Evolutionary conservation across 1,284 basidiomycete genomes (phyloP).

Genomic region (Pisolithus thermaeus): DNA sequence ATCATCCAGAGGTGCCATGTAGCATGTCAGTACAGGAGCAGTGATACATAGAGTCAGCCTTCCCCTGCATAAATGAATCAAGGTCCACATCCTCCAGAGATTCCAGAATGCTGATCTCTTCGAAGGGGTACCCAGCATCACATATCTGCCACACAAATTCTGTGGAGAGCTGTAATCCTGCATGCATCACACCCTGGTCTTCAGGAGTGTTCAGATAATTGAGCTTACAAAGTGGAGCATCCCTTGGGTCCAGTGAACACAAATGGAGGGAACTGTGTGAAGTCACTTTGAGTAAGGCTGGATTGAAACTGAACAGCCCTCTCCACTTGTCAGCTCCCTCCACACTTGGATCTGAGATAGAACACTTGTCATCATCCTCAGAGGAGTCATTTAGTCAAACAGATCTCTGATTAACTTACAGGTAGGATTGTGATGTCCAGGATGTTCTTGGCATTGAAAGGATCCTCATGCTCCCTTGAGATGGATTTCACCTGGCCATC

Average conservation of each 20-base stretch:
- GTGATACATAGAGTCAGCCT: conserved; percentile 10
- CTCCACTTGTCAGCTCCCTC: neutral
- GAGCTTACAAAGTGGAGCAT: conserved; percentile 31
- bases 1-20: conserved; percentile 29
- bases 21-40: conserved; percentile 17
- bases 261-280: conserved; percentile 13
- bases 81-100: conserved; percentile 7
- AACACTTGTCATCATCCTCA: neutral
- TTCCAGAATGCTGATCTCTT: conserved; percentile 4
- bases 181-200: conserved; percentile 22
- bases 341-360: conserved; percentile 1
- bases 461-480: neutral
- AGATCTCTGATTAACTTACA: conserved; percentile 2
- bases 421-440: conserved; percentile 12
- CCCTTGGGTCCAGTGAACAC: conserved; percentile 24
- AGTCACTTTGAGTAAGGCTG: neutral
- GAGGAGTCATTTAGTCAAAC: neutral
- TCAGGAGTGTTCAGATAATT: conserved; percentile 27
- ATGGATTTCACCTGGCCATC: conserved; percentile 4
- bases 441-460: conserved; percentile 5
- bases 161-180: conserved; percentile 30
- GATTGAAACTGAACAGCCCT: conserved; percentile 7
- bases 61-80: conserved; percentile 6
- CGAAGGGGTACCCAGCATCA: conserved; percentile 7
- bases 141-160: conserved; percentile 28